These are phyloP conservation scores for Gracilariopsis chorda DNA, from an alignment of 23 red algal species.

Conservation along the genomic window DNA sequence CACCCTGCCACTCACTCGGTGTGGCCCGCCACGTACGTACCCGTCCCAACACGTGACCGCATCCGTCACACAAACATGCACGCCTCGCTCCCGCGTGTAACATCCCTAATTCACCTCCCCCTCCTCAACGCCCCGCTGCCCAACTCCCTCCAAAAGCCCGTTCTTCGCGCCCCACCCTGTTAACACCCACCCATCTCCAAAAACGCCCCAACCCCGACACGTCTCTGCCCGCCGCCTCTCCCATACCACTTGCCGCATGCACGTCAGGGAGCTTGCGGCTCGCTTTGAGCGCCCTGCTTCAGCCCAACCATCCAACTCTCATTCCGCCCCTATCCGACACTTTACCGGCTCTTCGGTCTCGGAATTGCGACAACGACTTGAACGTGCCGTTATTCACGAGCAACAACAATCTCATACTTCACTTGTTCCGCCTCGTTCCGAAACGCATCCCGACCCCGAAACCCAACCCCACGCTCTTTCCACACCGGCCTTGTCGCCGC, in stretches of 20 bases:
- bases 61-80: conserved; percentile 4
- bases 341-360: not conserved
- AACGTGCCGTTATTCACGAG: conserved; percentile 20
- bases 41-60: not conserved
- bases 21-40: no score
- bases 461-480: not conserved
- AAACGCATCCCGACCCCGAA: not conserved
- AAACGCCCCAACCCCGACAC: no score
- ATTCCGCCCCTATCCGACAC: not conserved
- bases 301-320: not conserved
- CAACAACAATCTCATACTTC: not conserved
- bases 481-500: not conserved
- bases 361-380: conserved; percentile 26
- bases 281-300: conserved; percentile 31
- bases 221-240: not conserved
- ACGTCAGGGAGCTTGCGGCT: conserved; percentile 32
- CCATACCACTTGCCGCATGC: conserved; percentile 9
- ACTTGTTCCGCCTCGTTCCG: not conserved
- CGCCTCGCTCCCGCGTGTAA: conserved; percentile 35
- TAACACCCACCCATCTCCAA: no score
- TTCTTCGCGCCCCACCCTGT: no score
- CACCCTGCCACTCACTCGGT: conserved; percentile 11
- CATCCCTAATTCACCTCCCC: not conserved
- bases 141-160: not conserved
- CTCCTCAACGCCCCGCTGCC: not conserved